phyloP scores from a whole-genome alignment of 805 yeast genomes.

The Blastobotrys attinorum region DNA sequence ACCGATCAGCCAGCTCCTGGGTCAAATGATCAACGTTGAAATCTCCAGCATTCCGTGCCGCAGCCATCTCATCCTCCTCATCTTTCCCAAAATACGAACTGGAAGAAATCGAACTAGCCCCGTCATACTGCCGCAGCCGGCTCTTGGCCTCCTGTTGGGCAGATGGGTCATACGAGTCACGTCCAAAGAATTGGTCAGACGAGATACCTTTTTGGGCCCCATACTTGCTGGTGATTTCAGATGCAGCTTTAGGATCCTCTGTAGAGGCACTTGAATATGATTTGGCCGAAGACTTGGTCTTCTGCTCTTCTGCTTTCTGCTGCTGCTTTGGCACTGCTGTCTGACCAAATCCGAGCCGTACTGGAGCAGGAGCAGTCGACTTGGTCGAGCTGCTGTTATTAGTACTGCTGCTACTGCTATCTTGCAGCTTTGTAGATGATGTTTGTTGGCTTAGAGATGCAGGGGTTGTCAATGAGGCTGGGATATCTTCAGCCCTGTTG shows the following conservation, averaged over 20 bases:
- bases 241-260: constrained; percentile 13
- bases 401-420: too few relatives aligned
- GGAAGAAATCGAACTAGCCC: constrained; percentile 88
- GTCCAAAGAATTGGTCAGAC: constrained; percentile 89
- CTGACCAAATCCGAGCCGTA: constrained; percentile 81
- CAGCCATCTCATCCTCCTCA: constrained; percentile 36
- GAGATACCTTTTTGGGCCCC: constrained; percentile 92
- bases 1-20: constrained; percentile 57
- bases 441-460: not conserved
- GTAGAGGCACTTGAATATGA: constrained; percentile 39
- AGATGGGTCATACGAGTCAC: constrained; percentile 71
- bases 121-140: constrained; percentile 75
- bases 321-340: constrained; percentile 35
- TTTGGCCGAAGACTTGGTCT: not conserved
- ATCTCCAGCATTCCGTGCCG: constrained; percentile 26
- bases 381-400: not conserved
- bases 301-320: too few relatives aligned
- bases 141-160: constrained; percentile 72
- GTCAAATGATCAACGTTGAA: constrained; percentile 45
- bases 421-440: too few relatives aligned
- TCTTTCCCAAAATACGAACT: constrained; percentile 88
- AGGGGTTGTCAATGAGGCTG: constrained; percentile 4
- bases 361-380: constrained; percentile 12
- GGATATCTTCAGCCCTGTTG: not conserved
- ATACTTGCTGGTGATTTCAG: constrained; percentile 43